These are phyloP conservation scores for Cordyceps farinosa DNA, from an alignment of 2,329 filamentous ascomycete species.

Conservation along the genomic window DNA sequence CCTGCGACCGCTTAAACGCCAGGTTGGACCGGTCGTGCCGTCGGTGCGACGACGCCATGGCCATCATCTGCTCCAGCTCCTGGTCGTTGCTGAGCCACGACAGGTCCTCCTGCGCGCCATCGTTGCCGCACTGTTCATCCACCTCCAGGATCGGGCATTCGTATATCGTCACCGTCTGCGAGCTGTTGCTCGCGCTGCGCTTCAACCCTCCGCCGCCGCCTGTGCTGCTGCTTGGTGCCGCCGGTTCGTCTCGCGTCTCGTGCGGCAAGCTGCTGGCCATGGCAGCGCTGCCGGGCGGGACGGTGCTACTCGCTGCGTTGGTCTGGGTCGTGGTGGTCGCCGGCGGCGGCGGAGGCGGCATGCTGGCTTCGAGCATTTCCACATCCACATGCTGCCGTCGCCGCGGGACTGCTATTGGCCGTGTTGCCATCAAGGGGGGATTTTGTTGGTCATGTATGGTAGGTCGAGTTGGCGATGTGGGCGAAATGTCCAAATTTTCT, in stretches of 20 bases:
- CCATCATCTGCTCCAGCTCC: slow-evolving; percentile 5
- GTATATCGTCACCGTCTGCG: slow-evolving; percentile 9
- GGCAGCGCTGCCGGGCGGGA: neutral
- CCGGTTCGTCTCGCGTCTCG: neutral
- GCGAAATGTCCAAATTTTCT: neutral
- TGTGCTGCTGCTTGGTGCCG: neutral
- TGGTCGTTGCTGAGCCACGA: slow-evolving; percentile 24
- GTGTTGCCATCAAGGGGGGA: neutral
- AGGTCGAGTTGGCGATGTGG: neutral
- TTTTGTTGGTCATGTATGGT: neutral
- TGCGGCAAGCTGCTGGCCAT: neutral
- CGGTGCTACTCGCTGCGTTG: neutral
- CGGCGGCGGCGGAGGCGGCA: slow-evolving; percentile 1
- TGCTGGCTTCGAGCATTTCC: slow-evolving; percentile 13
- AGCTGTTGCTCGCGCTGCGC: slow-evolving; percentile 9
- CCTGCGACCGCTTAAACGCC: slow-evolving; percentile 20
- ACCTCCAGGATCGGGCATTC: slow-evolving; percentile 23
- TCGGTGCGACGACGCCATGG: slow-evolving; percentile 4
- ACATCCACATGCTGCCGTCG: neutral
- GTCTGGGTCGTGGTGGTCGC: neutral
- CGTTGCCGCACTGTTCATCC: slow-evolving; percentile 29
- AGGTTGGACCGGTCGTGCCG: neutral
- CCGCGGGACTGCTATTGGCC: slow-evolving; percentile 1
- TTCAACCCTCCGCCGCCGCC: neutral
- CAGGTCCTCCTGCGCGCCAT: slow-evolving; percentile 24